These are phyloP conservation scores for Condylostoma magnum DNA, from an alignment of 169 alveolate genomes.

Conservation along the genomic window DNA sequence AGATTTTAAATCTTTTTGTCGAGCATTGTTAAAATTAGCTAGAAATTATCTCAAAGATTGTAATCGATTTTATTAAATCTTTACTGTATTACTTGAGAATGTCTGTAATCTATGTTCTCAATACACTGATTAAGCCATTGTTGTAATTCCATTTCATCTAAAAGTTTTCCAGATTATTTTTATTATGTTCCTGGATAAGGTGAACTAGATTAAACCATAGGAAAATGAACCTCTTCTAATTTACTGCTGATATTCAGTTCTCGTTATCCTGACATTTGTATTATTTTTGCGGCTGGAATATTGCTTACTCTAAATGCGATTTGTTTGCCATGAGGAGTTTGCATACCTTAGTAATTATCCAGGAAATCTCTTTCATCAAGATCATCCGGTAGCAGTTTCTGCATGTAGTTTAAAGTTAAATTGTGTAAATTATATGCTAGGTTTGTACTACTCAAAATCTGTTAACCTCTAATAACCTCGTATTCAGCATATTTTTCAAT, in stretches of 20 bases:
- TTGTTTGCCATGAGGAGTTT: no score
- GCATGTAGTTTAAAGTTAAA: neutral
- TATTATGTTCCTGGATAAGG: constrained; percentile 18
- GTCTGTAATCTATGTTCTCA: neutral
- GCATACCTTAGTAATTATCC: no score
- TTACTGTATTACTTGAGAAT: constrained; percentile 8
- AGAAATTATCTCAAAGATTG: neutral
- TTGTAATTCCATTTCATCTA: neutral
- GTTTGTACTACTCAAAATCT: neutral
- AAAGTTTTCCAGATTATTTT: neutral
- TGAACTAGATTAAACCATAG: neutral
- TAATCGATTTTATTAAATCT: constrained; percentile 2
- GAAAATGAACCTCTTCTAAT: constrained; percentile 19
- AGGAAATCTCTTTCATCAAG: constrained; percentile 22
- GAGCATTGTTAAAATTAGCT: neutral
- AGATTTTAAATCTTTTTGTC: neutral
- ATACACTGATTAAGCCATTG: neutral
- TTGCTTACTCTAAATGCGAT: no score
- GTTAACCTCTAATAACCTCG: constrained; percentile 11
- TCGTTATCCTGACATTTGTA: no score
- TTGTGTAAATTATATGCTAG: constrained; percentile 1
- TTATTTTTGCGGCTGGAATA: no score
- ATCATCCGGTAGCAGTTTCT: constrained; percentile 27
- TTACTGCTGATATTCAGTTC: neutral
- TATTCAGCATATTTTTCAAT: constrained; percentile 19